Conservation (phyloP, 2,329 filamentous ascomycete species). For the Nemania abortiva region DNA sequence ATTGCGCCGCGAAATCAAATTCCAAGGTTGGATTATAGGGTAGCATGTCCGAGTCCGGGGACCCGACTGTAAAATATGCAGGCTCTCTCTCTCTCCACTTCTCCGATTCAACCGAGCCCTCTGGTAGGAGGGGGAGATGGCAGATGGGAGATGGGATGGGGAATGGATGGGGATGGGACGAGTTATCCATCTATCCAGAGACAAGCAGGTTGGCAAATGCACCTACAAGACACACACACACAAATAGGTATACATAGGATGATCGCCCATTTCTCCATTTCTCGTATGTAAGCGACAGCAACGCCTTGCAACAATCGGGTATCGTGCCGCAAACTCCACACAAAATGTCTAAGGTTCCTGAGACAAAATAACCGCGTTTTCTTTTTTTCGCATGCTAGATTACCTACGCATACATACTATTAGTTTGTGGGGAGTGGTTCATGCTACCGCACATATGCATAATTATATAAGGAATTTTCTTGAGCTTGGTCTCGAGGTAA, state of each 20-base stretch:
- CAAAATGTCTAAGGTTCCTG: conserved; percentile 27
- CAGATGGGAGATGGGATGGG: too few species aligned
- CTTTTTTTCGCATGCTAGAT: conserved; percentile 15
- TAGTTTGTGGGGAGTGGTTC: conserved; percentile 17
- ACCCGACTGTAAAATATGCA: conserved; percentile 23
- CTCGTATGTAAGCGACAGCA: neutral
- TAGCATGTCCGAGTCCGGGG: conserved; percentile 35
- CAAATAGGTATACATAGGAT: neutral
- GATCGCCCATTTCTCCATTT: neutral
- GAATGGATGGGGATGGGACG: neutral
- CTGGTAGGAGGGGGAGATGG: neutral
- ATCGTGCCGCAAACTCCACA: conserved; percentile 7
- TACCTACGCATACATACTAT: neutral
- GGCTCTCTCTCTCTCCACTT: conserved; percentile 30
- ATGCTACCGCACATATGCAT: conserved; percentile 21
- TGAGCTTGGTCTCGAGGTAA: neutral
- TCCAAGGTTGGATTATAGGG: conserved; percentile 30
- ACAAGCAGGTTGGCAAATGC: neutral
- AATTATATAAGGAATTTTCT: neutral
- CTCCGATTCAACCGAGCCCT: conserved; percentile 22
- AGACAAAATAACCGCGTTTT: conserved; percentile 19
- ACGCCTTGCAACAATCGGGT: conserved; percentile 1
- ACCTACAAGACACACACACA: neutral
- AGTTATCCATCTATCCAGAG: neutral
- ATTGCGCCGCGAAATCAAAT: neutral